Evolutionary conservation across 305 asterid species (phyloP), one percentile per base, ranked within the genome.

Genomic region (Euphrasia arctica): DNA sequence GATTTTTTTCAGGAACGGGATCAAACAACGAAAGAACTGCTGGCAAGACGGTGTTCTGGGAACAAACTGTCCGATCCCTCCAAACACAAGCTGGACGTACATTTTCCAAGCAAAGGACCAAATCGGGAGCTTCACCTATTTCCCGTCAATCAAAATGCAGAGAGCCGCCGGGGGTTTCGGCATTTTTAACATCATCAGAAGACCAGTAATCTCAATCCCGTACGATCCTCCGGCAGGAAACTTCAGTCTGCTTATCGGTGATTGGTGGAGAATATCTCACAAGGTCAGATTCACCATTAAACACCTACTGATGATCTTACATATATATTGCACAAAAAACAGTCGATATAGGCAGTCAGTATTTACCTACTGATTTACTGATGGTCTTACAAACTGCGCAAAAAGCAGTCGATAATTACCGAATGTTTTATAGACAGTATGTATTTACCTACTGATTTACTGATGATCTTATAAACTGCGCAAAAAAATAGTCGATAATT

Each of bases 21-120:
- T 86, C 63, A 86, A 86, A 72, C 95, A 86, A 67, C 80, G 91
- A 65, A 86, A 86, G 78, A 86, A 83, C 61, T 82, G 86, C 31
- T 86, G 95, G 95, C 89, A 86, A 77, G 95, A 86, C 72, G 95
- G 95, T 58, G 91, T 86, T 51, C 66, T 73, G 70, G 95, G 91
- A 64, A 84, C 95, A 25, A 86, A 86, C 31, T 86, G 95, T 56
- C 74, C 91, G 6, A 71, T 86, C 62, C 91, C 79, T 50, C 82
- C 79, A 43, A 84, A 82, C 63, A 29, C 77, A 41, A 86, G 83
- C 62, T 86, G 54, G 78, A 86, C 91, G 0, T 86, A 86, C 76
- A 80, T 80, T 72, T 82, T 86, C 74, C 95, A 86, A 72, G 67
- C 81, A 0, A 86, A 86, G 65, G 95, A 86, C 73, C 95, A 86